A percentile compares a stretch with the other conserved stretches of the same genome.
phyloP scores from a whole-genome alignment of 352 stramenopile species.

The Globisporangium ultimum region DNA sequence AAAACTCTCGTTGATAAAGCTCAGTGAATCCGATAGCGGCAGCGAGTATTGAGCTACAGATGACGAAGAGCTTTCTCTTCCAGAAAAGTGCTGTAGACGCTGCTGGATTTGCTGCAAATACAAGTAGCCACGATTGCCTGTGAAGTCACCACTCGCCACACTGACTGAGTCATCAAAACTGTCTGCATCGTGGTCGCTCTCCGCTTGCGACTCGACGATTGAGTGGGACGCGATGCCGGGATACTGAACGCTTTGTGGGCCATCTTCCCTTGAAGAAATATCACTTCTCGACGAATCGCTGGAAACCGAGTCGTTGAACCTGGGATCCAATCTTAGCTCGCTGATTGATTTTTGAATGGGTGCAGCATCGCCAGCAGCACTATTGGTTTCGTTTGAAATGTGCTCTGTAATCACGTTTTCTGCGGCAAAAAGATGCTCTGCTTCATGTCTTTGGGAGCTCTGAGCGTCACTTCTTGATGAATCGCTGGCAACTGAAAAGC shows the following conservation, averaged over 20 bases:
- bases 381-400: no score
- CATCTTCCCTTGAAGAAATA: no score
- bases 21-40: constrained; percentile 55
- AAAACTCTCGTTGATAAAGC: constrained; percentile 56
- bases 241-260: neutral
- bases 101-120: constrained; percentile 26
- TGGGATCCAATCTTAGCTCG: no score
- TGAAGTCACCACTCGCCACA: neutral
- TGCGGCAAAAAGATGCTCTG: no score
- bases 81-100: constrained; percentile 8
- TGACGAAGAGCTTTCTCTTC: constrained; percentile 14
- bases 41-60: constrained; percentile 48
- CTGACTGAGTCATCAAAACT: constrained; percentile 12
- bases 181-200: constrained; percentile 2
- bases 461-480: no score
- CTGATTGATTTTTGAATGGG: no score
- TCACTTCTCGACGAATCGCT: no score
- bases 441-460: no score
- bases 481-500: no score
- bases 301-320: no score
- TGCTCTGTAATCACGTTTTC: no score
- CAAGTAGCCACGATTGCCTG: neutral
- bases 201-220: neutral
- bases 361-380: no score
- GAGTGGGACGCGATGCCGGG: neutral